A percentile compares a stretch with the other conserved stretches of the same genome.
phyloP scores from a whole-genome alignment of 2,329 filamentous ascomycete species.

The Penicillium sp. region DNA sequence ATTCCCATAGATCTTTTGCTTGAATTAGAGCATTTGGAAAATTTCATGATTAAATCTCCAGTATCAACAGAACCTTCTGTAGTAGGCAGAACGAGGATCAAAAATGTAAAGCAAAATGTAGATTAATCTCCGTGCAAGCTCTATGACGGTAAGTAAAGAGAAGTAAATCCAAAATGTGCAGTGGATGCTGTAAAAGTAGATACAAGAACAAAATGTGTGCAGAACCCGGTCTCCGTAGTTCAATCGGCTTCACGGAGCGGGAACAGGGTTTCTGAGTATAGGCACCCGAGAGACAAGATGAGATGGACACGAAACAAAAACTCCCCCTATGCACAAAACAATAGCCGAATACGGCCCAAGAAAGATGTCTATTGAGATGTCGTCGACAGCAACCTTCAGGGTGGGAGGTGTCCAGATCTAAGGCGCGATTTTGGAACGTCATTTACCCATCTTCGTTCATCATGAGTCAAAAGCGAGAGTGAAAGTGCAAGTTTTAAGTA shows the following conservation, averaged over 20 bases:
- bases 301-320: slow-evolving; percentile 10
- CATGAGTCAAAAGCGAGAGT: slow-evolving; percentile 7
- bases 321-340: slow-evolving; percentile 23
- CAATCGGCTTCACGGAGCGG: not conserved
- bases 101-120: not conserved
- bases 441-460: slow-evolving; percentile 2
- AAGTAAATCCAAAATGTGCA: slow-evolving; percentile 1
- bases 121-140: not conserved
- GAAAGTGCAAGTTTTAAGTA: slow-evolving; percentile 3
- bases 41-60: not conserved
- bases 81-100: not conserved
- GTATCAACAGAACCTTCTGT: too few species aligned
- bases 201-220: slow-evolving; percentile 16
- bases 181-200: slow-evolving; percentile 11
- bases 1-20: not conserved
- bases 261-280: not conserved
- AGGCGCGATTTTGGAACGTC: slow-evolving; percentile 1
- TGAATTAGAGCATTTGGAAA: not conserved
- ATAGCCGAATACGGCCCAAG: not conserved
- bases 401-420: not conserved
- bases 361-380: slow-evolving; percentile 10
- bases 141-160: not conserved
- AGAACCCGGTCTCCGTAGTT: not conserved
- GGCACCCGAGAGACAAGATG: not conserved
- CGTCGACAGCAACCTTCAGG: not conserved